Evolutionary conservation across 192 early-diverging fungal genomes (phyloP), one percentile per base, ranked within the genome.

Genomic region (Podila epicladia): DNA sequence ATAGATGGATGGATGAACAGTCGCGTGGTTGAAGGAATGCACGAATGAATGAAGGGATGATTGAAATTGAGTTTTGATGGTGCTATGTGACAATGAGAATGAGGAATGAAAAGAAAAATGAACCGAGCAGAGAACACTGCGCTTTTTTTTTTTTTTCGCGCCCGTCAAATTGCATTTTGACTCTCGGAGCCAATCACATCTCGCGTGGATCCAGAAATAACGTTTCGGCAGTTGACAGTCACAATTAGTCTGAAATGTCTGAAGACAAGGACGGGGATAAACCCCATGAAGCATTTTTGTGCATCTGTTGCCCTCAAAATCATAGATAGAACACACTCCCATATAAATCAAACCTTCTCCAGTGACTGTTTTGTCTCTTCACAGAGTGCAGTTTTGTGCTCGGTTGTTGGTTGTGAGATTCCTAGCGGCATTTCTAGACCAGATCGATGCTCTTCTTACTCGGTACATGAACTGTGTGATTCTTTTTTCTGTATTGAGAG

Each of bases 351-450:
- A 1, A 7, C 15, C 22, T 13, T 63, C 22, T 9, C 19, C n/a
- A 19, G 15, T 24, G 24, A 45, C 22, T 45, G 22, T 19, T 28
- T 24, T 45, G n/a, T 12, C 20, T 45, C 41, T 45, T 45, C 41
- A 45, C 41, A 45, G 73, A 67, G 73, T 75, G 64, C 73, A 37
- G 12, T 17, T 15, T 15, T 53, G 73, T 75, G 61, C 73, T 67
- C 73, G 73, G 41, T 75, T 75, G 73, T 75, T 75, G 73, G 73
- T 75, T 75, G 73, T 64, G 73, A 75, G 73, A 75, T 75, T 75
- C 73, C 73, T 75, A 75, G 73, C 73, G 73, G 73, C 73, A 75
- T 75, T 68, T 75, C 73, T 75, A 68, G 73, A 75, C 73, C 73
- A 75, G 73, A 75, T 75, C 73, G 73, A 75, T 75, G 73, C 73